Evolutionary conservation across 2,329 filamentous ascomycete species (phyloP).

Genomic region (Neonectria neomacrospora): DNA sequence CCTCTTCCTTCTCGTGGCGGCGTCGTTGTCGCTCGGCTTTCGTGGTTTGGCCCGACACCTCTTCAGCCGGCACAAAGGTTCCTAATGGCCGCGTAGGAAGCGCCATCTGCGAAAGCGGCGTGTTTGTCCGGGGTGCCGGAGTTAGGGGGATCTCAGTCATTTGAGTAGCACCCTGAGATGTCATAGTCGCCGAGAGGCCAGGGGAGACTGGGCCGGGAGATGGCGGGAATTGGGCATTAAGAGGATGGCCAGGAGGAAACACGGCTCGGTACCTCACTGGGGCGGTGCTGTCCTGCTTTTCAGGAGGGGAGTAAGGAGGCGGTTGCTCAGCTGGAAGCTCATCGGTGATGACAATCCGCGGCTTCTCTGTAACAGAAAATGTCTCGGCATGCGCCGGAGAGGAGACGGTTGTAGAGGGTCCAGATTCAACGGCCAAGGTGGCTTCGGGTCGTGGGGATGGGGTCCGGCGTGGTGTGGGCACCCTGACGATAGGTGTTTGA

Average conservation of each 20-base stretch:
- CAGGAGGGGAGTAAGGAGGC: slow-evolving; percentile 66
- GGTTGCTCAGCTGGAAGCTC: slow-evolving; percentile 56
- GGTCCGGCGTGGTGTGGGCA: slow-evolving; percentile 51
- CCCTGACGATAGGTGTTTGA: slow-evolving; percentile 51
- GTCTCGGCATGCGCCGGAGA: slow-evolving; percentile 27
- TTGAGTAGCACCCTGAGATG: slow-evolving; percentile 68
- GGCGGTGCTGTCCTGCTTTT: slow-evolving; percentile 48
- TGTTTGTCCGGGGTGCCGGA: slow-evolving; percentile 47
- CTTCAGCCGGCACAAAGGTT: slow-evolving; percentile 57
- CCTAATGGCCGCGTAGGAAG: slow-evolving; percentile 59
- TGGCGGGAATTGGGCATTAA: slow-evolving; percentile 60
- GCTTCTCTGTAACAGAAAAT: slow-evolving; percentile 50
- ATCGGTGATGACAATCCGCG: slow-evolving; percentile 53
- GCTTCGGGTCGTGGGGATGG: slow-evolving; percentile 44
- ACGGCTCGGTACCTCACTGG: slow-evolving; percentile 66
- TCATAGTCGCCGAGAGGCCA: slow-evolving; percentile 70
- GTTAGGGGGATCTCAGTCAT: slow-evolving; percentile 70
- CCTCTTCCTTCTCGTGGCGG: slow-evolving; percentile 74
- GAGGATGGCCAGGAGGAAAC: slow-evolving; percentile 64
- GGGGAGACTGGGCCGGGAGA: slow-evolving; percentile 73
- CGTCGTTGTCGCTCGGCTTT: slow-evolving; percentile 63
- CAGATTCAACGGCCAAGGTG: slow-evolving; percentile 24
- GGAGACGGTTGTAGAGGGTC: slow-evolving; percentile 36
- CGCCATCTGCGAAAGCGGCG: slow-evolving; percentile 34
- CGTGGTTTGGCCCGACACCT: slow-evolving; percentile 54